phyloP scores from a whole-genome alignment of 1,284 basidiomycete genomes.

The Sporisorium reilianum region DNA sequence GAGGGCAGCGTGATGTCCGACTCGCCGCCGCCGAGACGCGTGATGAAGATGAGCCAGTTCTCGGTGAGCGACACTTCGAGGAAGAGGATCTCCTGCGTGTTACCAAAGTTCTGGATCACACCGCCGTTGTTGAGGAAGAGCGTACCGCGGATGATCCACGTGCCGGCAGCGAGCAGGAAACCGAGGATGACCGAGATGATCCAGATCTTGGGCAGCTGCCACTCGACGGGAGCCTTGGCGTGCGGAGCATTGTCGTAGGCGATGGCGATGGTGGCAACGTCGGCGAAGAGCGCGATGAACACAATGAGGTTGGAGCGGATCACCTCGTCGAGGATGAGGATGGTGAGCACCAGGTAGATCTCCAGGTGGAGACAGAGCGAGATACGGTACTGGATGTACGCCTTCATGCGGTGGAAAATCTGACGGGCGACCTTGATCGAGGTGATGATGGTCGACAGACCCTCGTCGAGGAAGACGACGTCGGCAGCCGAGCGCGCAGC shows the following conservation, averaged over 20 bases:
- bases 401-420: constrained; percentile 76
- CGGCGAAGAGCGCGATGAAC: constrained; percentile 75
- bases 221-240: constrained; percentile 73
- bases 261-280: constrained; percentile 73
- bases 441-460: constrained; percentile 73
- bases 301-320: constrained; percentile 75
- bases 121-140: constrained; percentile 72
- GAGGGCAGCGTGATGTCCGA: constrained; percentile 71
- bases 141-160: constrained; percentile 74
- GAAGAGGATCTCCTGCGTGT: constrained; percentile 74
- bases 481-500: constrained; percentile 73
- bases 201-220: constrained; percentile 76
- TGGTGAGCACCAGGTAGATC: constrained; percentile 73
- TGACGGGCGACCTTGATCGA: constrained; percentile 75
- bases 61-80: constrained; percentile 75
- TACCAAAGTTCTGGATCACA: constrained; percentile 74
- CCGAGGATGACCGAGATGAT: constrained; percentile 72
- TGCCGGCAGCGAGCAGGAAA: constrained; percentile 72
- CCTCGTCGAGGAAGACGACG: constrained; percentile 74
- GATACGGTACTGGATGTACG: constrained; percentile 71
- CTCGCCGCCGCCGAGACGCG: constrained; percentile 69
- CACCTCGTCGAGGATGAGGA: constrained; percentile 74
- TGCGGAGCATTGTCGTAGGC: constrained; percentile 74
- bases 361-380: constrained; percentile 74
- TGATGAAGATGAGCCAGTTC: constrained; percentile 74